These are phyloP conservation scores for Vaccinium corymbosum DNA, from an alignment of 148 eudicot species.

Conservation along the genomic window DNA sequence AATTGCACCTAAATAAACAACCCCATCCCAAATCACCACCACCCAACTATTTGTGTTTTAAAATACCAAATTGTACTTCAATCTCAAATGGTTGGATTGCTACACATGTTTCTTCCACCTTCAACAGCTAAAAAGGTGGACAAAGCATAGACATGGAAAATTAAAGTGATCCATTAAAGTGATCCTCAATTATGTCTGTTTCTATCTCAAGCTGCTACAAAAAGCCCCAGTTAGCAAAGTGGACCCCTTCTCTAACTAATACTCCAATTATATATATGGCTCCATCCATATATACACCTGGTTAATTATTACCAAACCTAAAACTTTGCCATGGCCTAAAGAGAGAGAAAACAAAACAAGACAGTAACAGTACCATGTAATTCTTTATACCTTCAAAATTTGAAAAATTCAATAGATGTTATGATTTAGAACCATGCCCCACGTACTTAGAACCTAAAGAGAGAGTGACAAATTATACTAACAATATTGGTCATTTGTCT, in stretches of 20 bases:
- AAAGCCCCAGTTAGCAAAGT: neutral
- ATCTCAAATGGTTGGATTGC: neutral
- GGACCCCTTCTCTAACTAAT: neutral
- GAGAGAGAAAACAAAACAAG: too few species aligned
- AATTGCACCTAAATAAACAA: too few species aligned
- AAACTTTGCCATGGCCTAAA: too few species aligned
- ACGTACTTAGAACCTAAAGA: neutral
- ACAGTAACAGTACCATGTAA: too few species aligned
- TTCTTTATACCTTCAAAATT: too few species aligned
- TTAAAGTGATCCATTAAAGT: neutral
- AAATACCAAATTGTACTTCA: neutral
- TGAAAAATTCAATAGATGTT: neutral
- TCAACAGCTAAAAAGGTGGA: neutral
- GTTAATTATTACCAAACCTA: too few species aligned
- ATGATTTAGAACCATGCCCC: neutral
- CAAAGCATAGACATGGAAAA: neutral
- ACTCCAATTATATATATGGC: too few species aligned
- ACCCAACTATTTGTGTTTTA: neutral
- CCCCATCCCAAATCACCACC: too few species aligned
- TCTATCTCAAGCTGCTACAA: neutral
- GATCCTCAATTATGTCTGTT: neutral
- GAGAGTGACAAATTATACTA: neutral
- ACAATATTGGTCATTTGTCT: neutral
- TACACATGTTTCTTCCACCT: neutral
- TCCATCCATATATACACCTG: too few species aligned